Percentiles rank a stretch among this genome's conserved stretches.
Conservation (phyloP, 1,284 basidiomycete species). For the Macrocybe sp. region DNA sequence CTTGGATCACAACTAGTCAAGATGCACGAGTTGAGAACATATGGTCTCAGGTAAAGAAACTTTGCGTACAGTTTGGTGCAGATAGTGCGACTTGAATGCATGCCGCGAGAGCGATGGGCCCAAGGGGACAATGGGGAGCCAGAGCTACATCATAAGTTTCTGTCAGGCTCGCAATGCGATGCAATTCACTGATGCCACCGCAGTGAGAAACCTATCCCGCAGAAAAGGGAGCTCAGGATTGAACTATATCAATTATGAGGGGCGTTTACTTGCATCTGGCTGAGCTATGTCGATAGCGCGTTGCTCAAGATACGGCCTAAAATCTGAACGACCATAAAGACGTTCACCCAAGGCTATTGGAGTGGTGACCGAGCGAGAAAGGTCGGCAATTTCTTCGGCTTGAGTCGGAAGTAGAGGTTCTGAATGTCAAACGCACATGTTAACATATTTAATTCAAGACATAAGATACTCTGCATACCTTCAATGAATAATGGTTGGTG, state of each 20-base stretch:
- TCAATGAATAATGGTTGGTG: conserved; percentile 72
- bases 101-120: conserved; percentile 72
- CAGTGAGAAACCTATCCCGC: conserved; percentile 51
- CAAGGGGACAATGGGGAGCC: conserved; percentile 60
- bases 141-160: conserved; percentile 65
- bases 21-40: neutral
- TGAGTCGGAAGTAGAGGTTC: conserved; percentile 70
- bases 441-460: neutral
- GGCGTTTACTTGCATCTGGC: conserved; percentile 49
- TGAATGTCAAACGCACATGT: conserved; percentile 11
- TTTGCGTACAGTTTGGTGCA: conserved; percentile 48
- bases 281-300: conserved; percentile 72
- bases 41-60: neutral
- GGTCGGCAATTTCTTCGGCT: conserved; percentile 61
- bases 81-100: conserved; percentile 55
- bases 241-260: too few species aligned
- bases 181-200: conserved; percentile 72
- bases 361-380: conserved; percentile 55
- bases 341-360: conserved; percentile 74
- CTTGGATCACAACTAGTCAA: conserved; percentile 52
- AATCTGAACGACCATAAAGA: conserved; percentile 64
- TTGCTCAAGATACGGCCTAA: conserved; percentile 65
- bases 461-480: conserved; percentile 24
- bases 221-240: neutral
- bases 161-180: conserved; percentile 63